These are phyloP conservation scores for Teratosphaeria pseudoeucalypti DNA, from an alignment of 2,329 filamentous ascomycete genomes.

Conservation along the genomic window DNA sequence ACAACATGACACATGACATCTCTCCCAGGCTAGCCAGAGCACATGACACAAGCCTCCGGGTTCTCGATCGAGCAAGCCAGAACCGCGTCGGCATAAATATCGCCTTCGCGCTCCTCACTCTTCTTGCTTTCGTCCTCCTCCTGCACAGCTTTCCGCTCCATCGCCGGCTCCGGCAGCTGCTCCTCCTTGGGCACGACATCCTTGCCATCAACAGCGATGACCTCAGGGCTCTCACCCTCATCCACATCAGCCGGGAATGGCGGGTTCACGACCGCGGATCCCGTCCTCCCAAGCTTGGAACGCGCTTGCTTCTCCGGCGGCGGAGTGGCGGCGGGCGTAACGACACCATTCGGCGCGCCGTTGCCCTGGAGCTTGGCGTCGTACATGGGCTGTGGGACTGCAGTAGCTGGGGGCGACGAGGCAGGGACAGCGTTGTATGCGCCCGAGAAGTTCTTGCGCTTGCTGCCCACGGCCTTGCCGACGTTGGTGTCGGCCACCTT, in stretches of 20 bases:
- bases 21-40: constrained; percentile 58
- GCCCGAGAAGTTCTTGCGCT: constrained; percentile 55
- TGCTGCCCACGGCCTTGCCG: constrained; percentile 51
- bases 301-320: constrained; percentile 47
- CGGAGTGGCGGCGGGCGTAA: constrained; percentile 59
- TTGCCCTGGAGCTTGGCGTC: constrained; percentile 42
- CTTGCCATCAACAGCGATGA: constrained; percentile 61
- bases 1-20: not conserved
- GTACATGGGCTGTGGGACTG: constrained; percentile 59
- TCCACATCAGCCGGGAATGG: constrained; percentile 67
- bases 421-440: constrained; percentile 23
- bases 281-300: constrained; percentile 21
- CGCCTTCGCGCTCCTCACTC: constrained; percentile 66
- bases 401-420: constrained; percentile 44
- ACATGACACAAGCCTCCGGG: constrained; percentile 91
- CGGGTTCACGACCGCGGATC: constrained; percentile 47
- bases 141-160: constrained; percentile 42
- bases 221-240: constrained; percentile 70
- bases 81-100: constrained; percentile 92
- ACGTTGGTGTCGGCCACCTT: constrained; percentile 76
- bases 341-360: constrained; percentile 47
- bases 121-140: constrained; percentile 64
- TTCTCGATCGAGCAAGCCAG: constrained; percentile 96
- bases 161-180: constrained; percentile 50
- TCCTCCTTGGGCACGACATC: constrained; percentile 46